Evolutionary conservation across 176 grass and related monocot genomes (phyloP).

Genomic region (bread wheat (Triticum aestivum)): DNA sequence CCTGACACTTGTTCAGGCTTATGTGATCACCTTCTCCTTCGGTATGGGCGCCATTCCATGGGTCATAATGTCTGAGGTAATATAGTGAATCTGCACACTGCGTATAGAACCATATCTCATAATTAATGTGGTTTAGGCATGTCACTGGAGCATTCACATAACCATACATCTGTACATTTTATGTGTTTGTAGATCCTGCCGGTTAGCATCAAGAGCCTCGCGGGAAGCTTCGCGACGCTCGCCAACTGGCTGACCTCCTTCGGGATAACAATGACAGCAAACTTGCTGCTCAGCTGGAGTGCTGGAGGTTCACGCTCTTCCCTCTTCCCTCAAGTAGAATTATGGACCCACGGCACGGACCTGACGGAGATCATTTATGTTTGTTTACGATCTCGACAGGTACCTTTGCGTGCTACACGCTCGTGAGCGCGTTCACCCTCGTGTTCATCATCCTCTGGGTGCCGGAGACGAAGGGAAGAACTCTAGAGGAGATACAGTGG

Average conservation of each 20-base stretch:
- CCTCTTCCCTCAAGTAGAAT: background rate
- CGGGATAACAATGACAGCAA: conserved; percentile 86
- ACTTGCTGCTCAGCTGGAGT: conserved; percentile 83
- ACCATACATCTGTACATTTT: background rate
- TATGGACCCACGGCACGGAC: background rate
- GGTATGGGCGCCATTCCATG: conserved; percentile 96
- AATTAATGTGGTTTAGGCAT: conserved; percentile 31
- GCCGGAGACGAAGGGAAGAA: conserved; percentile 91
- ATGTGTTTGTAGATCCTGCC: conserved; percentile 53
- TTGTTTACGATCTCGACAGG: conserved; percentile 37
- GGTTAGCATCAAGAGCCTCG: conserved; percentile 84
- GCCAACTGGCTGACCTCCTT: conserved; percentile 93
- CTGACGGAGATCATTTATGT: background rate
- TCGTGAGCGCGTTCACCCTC: conserved; percentile 60
- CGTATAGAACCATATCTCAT: background rate
- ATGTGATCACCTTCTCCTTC: conserved; percentile 79
- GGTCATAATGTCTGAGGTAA: conserved; percentile 98
- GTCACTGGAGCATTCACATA: background rate
- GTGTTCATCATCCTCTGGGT: conserved; percentile 83
- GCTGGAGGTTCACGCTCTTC: conserved; percentile 52
- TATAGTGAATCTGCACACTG: background rate
- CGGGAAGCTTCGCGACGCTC: conserved; percentile 82
- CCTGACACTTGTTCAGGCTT: conserved; percentile 50
- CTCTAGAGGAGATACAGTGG: conserved; percentile 76
- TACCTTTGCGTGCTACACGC: conserved; percentile 69